Evolutionary conservation across 768 basidiomycete genomes (phyloP).

Genomic region (Mycena indigotica): DNA sequence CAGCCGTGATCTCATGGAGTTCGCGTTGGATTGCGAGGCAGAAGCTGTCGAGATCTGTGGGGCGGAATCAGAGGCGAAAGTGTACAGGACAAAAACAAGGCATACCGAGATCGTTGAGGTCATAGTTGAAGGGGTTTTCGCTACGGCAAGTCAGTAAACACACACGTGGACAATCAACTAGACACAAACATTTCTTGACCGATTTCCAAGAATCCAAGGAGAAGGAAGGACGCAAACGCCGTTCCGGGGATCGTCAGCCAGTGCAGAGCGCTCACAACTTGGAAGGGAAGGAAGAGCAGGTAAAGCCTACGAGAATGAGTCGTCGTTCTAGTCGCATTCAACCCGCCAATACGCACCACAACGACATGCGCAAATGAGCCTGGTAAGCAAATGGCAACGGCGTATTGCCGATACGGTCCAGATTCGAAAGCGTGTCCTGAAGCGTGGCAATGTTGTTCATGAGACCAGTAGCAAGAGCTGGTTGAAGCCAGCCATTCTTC

Average conservation of each 20-base stretch:
- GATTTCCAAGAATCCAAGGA: constrained; percentile 69
- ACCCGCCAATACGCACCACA: constrained; percentile 46
- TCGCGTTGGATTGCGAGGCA: constrained; percentile 68
- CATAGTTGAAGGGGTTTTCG: constrained; percentile 71
- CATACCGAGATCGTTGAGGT: constrained; percentile 64
- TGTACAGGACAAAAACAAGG: not conserved
- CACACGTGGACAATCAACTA: no score
- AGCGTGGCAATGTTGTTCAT: constrained; percentile 47
- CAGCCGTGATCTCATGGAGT: constrained; percentile 71
- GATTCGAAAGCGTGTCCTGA: constrained; percentile 59
- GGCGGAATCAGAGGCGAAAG: constrained; percentile 5
- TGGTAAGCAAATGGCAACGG: constrained; percentile 74
- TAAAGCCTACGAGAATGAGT: constrained; percentile 31
- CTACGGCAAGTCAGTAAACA: constrained; percentile 30
- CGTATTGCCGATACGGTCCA: constrained; percentile 66
- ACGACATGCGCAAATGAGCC: constrained; percentile 61
- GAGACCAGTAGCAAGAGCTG: constrained; percentile 57
- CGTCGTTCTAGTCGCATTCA: not conserved
- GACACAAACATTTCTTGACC: constrained; percentile 61
- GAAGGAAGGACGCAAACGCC: constrained; percentile 63
- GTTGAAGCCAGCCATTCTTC: constrained; percentile 46
- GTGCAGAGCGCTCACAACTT: constrained; percentile 44
- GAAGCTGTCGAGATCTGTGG: constrained; percentile 64
- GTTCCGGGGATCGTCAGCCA: constrained; percentile 63
- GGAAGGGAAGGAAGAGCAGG: constrained; percentile 49